These are phyloP conservation scores for Marchantia polymorpha DNA, from an alignment of 225 moss, liverwort and hornwort genomes.

Conservation along the genomic window DNA sequence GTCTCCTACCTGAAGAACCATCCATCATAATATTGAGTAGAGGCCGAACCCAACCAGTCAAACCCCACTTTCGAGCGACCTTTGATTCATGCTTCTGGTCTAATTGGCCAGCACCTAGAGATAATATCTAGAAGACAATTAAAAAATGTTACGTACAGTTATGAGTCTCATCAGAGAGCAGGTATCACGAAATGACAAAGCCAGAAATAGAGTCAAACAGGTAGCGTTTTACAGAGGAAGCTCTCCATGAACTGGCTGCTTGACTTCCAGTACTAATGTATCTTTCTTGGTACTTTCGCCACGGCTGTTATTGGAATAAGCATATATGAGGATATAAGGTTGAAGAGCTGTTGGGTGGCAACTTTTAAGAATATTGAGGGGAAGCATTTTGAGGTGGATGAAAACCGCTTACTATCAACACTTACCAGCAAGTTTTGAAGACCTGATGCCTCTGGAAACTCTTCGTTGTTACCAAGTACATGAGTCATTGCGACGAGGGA, in stretches of 20 bases:
- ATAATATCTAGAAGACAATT: slow-evolving; percentile 54
- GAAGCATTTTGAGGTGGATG: background rate
- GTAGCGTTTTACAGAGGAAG: background rate
- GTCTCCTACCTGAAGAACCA: slow-evolving; percentile 72
- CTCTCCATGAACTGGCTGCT: background rate
- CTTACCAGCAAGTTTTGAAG: slow-evolving; percentile 75
- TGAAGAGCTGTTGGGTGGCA: background rate
- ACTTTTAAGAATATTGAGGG: background rate
- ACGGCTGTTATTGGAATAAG: background rate
- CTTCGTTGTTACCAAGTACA: slow-evolving; percentile 81
- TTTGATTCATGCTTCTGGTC: slow-evolving; percentile 65
- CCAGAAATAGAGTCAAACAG: background rate
- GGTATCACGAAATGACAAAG: background rate
- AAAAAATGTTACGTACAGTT: background rate
- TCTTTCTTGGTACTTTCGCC: too few species aligned
- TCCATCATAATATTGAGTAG: slow-evolving; percentile 96
- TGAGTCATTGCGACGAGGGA: slow-evolving; percentile 88
- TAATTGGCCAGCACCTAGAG: slow-evolving; percentile 86
- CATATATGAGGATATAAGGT: background rate
- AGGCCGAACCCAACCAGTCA: slow-evolving; percentile 94
- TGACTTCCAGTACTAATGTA: background rate
- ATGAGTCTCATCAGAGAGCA: background rate
- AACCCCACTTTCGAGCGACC: slow-evolving; percentile 82
- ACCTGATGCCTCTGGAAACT: slow-evolving; percentile 69
- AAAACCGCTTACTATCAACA: background rate